Percentiles rank a stretch among this genome's conserved stretches.
Conservation (phyloP, 1,284 basidiomycete genomes). For the Apiotrichum gamsii region DNA sequence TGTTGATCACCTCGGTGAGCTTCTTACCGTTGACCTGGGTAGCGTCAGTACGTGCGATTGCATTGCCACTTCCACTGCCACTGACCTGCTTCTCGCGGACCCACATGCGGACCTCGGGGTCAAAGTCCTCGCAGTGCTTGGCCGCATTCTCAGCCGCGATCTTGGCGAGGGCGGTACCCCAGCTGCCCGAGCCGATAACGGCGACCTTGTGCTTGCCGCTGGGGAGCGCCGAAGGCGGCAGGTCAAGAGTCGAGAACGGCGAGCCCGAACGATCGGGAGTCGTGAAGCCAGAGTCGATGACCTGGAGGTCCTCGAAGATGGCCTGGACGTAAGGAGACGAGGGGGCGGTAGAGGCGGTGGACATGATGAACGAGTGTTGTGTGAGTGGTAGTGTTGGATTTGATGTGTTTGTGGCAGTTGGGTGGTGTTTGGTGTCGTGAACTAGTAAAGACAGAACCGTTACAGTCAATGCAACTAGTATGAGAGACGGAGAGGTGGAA, state of each 20-base stretch:
- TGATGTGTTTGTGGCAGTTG: constrained; percentile 8
- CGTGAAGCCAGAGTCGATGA: constrained; percentile 36
- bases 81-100: constrained; percentile 49
- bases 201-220: constrained; percentile 53
- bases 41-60: neutral
- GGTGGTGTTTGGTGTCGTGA: neutral
- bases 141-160: constrained; percentile 53
- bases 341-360: constrained; percentile 22
- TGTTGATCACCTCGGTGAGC: constrained; percentile 54
- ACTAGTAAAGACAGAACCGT: neutral
- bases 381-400: neutral
- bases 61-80: constrained; percentile 4
- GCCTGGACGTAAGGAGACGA: constrained; percentile 24
- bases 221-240: constrained; percentile 39
- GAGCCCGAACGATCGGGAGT: constrained; percentile 44
- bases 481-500: neutral
- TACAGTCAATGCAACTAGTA: too few species aligned
- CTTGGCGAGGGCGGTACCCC: constrained; percentile 56
- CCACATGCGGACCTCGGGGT: constrained; percentile 52
- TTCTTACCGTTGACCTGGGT: constrained; percentile 51
- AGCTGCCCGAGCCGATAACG: constrained; percentile 53
- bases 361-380: constrained; percentile 2
- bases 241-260: constrained; percentile 29
- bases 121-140: constrained; percentile 46
- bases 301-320: constrained; percentile 29